A percentile compares a stretch with the other conserved stretches of the same genome.
These are phyloP conservation scores for Pilaira anomala DNA, from an alignment of 192 early-diverging fungal species.

Conservation along the genomic window DNA sequence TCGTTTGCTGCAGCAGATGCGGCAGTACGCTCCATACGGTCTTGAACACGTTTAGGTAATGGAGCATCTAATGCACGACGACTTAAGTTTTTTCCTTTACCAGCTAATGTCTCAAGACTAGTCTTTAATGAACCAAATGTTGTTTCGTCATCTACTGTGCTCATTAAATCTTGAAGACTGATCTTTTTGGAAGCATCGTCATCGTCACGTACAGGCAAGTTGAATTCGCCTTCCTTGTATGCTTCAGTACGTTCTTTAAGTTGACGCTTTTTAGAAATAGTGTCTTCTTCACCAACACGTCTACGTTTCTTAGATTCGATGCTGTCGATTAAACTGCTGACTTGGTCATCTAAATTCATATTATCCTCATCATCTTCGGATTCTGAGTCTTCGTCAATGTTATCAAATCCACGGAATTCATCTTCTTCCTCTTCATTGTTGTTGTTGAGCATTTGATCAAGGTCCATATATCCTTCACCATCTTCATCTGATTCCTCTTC, in stretches of 20 bases:
- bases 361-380: constrained; percentile 38
- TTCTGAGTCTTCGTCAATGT: constrained; percentile 52
- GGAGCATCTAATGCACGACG: constrained; percentile 64
- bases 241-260: constrained; percentile 64
- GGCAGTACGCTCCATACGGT: constrained; percentile 79
- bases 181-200: constrained; percentile 59
- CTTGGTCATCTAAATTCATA: constrained; percentile 40
- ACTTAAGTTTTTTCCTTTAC: constrained; percentile 39
- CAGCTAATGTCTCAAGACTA: constrained; percentile 54
- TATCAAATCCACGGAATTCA: constrained; percentile 19
- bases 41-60: constrained; percentile 77
- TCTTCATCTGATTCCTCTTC: constrained; percentile 33
- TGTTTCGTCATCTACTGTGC: constrained; percentile 56
- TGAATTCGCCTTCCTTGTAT: constrained; percentile 72
- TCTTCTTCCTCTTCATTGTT: constrained; percentile 46
- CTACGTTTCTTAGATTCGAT: constrained; percentile 55
- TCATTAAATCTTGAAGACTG: constrained; percentile 72
- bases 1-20: constrained; percentile 84
- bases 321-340: constrained; percentile 51
- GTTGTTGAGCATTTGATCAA: constrained; percentile 4
- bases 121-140: constrained; percentile 67
- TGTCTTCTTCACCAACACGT: constrained; percentile 29
- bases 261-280: constrained; percentile 49
- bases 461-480: constrained; percentile 10
- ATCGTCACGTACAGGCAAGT: constrained; percentile 44